A percentile compares a stretch with the other conserved stretches of the same genome.
phyloP scores from a whole-genome alignment of 108 stramenopile species.

The Fragilaria crotonensis region DNA sequence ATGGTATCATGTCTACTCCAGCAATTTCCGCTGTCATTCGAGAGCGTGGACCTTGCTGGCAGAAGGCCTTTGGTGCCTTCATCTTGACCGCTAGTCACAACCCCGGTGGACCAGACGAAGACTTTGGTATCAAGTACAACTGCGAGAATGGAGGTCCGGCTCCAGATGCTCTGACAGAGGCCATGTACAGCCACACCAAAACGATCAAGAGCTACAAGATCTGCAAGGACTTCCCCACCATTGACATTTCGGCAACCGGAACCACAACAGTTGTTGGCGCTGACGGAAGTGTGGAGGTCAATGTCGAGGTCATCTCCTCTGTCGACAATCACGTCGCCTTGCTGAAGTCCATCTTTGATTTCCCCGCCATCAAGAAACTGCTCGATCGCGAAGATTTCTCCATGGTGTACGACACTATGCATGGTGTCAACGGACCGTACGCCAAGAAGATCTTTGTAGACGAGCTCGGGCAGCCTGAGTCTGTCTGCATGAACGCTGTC shows the following conservation, averaged over 20 bases:
- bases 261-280: slow-evolving; percentile 49
- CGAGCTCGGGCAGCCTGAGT: slow-evolving; percentile 82
- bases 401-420: slow-evolving; percentile 98
- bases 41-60: slow-evolving; percentile 90
- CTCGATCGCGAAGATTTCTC: slow-evolving; percentile 90
- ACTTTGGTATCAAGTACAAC: slow-evolving; percentile 99
- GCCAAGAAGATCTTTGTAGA: slow-evolving; percentile 92
- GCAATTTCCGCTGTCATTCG: slow-evolving; percentile 97
- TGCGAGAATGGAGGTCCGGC: slow-evolving; percentile 98
- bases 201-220: slow-evolving; percentile 88
- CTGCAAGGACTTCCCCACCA: slow-evolving; percentile 84
- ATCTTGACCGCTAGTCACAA: slow-evolving; percentile 99
- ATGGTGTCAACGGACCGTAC: slow-evolving; percentile 98
- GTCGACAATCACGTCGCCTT: slow-evolving; percentile 81
- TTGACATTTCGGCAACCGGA: slow-evolving; percentile 81
- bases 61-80: slow-evolving; percentile 96
- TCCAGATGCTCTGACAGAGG: slow-evolving; percentile 87
- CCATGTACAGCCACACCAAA: slow-evolving; percentile 85
- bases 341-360: slow-evolving; percentile 96
- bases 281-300: slow-evolving; percentile 77
- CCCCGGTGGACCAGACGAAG: slow-evolving; percentile 98
- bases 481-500: slow-evolving; percentile 74
- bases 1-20: slow-evolving; percentile 97
- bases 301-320: slow-evolving; percentile 94
- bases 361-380: slow-evolving; percentile 87